These are phyloP conservation scores for Elongisporangium prolatum DNA, from an alignment of 352 stramenopile genomes.

Conservation along the genomic window DNA sequence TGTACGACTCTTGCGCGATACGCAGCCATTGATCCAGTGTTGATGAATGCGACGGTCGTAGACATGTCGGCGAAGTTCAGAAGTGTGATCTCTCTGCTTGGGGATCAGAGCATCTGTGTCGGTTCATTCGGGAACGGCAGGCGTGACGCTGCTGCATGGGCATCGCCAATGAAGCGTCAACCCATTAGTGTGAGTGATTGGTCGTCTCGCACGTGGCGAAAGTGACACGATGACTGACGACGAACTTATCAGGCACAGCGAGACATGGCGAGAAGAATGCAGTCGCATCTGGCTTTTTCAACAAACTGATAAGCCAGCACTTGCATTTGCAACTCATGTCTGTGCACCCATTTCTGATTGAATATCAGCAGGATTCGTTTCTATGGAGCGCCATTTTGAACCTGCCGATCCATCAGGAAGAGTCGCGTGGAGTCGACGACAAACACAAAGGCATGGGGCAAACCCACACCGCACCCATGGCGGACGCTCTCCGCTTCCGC, in stretches of 20 bases:
- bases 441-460: constrained; percentile 31
- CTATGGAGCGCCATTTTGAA: not conserved
- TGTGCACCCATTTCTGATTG: not conserved
- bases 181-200: not conserved
- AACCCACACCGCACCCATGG: constrained; percentile 45
- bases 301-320: too few relatives aligned
- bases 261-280: not conserved
- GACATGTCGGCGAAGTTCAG: not conserved
- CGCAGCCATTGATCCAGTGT: not conserved
- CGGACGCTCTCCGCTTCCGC: constrained; percentile 53
- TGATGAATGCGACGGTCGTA: not conserved
- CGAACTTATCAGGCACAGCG: not conserved
- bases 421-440: not conserved
- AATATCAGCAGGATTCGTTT: not conserved
- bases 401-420: not conserved
- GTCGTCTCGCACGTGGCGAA: not conserved
- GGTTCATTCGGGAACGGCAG: not conserved
- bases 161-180: not conserved
- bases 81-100: not conserved
- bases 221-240: not conserved
- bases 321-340: too few relatives aligned
- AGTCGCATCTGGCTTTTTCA: not conserved
- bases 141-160: not conserved
- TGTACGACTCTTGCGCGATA: not conserved
- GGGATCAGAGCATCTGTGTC: not conserved